phyloP scores from a whole-genome alignment of 2,329 filamentous ascomycete species.

The Calonectria hawksworthii region DNA sequence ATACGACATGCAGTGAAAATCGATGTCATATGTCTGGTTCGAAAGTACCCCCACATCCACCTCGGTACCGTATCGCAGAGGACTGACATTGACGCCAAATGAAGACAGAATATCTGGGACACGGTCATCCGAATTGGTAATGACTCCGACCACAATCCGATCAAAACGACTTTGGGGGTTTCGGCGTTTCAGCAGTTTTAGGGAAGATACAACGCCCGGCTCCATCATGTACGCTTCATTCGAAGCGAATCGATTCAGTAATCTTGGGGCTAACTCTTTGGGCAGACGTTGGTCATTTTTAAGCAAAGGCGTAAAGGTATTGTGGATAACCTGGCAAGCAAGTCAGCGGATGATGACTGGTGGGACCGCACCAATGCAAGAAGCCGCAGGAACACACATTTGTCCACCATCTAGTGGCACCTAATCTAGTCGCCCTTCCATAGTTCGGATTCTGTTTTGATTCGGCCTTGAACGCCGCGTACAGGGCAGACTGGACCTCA shows the following conservation, averaged over 20 bases:
- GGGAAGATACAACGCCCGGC: background rate
- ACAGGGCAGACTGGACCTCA: constrained; percentile 32
- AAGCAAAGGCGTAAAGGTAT: constrained; percentile 32
- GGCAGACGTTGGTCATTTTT: constrained; percentile 18
- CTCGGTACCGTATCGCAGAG: constrained; percentile 22
- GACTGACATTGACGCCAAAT: constrained; percentile 29
- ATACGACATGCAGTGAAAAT: constrained; percentile 65
- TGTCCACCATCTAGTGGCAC: constrained; percentile 40
- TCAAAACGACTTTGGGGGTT: constrained; percentile 11
- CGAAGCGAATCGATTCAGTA: constrained; percentile 32
- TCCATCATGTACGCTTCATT: constrained; percentile 33
- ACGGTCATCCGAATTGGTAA: constrained; percentile 41
- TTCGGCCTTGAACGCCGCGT: constrained; percentile 33
- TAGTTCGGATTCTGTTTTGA: constrained; percentile 34
- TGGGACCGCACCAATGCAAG: background rate
- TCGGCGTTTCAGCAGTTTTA: constrained; percentile 11
- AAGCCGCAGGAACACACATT: constrained; percentile 25
- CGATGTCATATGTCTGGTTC: constrained; percentile 11
- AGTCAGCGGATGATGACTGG: background rate
- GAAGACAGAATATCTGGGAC: constrained; percentile 39
- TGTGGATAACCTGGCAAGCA: constrained; percentile 33
- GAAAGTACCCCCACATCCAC: background rate
- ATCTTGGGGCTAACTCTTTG: constrained; percentile 29
- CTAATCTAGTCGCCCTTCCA: constrained; percentile 35
- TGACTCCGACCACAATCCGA: constrained; percentile 33